Conservation (phyloP, 1,139 yeast species). For the Chernovozyma aurita region DNA sequence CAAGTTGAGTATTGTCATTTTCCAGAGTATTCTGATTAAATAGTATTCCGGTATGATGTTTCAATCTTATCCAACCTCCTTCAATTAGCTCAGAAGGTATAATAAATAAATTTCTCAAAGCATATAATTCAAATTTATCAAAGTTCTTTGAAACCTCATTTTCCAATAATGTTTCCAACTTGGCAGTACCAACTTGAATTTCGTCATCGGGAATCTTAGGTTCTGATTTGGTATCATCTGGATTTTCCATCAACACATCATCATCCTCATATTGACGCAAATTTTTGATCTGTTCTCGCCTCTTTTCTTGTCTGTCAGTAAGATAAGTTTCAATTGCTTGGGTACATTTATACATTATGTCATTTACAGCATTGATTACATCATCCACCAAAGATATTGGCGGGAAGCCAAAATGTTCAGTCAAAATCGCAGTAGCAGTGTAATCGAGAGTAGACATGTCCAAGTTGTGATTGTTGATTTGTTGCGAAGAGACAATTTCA, state of each 20-base stretch:
- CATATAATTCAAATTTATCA: slow-evolving; percentile 82
- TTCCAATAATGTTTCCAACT: slow-evolving; percentile 73
- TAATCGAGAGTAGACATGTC: slow-evolving; percentile 22
- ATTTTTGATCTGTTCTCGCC: slow-evolving; percentile 5
- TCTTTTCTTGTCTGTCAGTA: slow-evolving; percentile 19
- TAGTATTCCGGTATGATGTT: slow-evolving; percentile 61
- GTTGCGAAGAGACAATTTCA: too few species aligned
- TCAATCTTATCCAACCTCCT: slow-evolving; percentile 62
- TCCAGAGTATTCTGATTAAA: slow-evolving; percentile 16
- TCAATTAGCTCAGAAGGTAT: slow-evolving; percentile 67
- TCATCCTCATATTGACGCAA: slow-evolving; percentile 13
- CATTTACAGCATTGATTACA: slow-evolving; percentile 84
- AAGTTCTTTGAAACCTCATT: slow-evolving; percentile 78
- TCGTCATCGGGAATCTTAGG: slow-evolving; percentile 35
- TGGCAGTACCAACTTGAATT: slow-evolving; percentile 72
- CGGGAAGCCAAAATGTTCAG: slow-evolving; percentile 85
- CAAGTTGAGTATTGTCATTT: slow-evolving; percentile 21
- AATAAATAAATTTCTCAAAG: slow-evolving; percentile 69
- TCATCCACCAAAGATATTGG: slow-evolving; percentile 87
- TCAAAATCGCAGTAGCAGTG: slow-evolving; percentile 54
- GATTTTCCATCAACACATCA: slow-evolving; percentile 16
- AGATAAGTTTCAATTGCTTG: slow-evolving; percentile 73
- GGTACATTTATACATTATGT: slow-evolving; percentile 77
- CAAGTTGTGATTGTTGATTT: too few species aligned
- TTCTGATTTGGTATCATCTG: slow-evolving; percentile 12